Evolutionary conservation across 768 basidiomycete genomes (phyloP).

Genomic region (Lactifluus echinatus): DNA sequence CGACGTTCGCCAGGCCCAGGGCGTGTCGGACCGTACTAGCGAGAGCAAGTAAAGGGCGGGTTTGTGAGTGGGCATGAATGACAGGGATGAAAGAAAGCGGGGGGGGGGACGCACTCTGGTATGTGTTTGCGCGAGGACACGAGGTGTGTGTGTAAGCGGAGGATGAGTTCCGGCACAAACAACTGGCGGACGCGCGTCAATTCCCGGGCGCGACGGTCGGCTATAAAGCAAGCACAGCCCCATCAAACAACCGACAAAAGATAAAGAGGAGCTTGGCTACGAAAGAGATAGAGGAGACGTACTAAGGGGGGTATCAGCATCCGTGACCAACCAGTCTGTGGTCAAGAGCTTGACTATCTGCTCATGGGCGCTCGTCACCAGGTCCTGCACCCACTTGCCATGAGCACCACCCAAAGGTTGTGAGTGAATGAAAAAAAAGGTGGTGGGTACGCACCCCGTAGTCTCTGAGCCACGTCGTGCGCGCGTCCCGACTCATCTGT

Average conservation of each 20-base stretch:
- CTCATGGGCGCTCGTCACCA: conserved; percentile 57
- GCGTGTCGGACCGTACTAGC: conserved; percentile 67
- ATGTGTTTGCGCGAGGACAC: conserved; percentile 53
- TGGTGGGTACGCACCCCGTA: conserved; percentile 52
- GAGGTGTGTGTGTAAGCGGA: conserved; percentile 72
- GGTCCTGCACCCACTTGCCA: conserved; percentile 29
- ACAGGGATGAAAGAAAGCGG: no score
- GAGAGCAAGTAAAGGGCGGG: no score
- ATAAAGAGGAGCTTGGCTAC: no score
- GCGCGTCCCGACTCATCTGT: conserved; percentile 50
- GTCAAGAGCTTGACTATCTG: conserved; percentile 64
- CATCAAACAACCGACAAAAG: no score
- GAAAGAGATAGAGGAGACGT: no score
- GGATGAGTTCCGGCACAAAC: conserved; percentile 82
- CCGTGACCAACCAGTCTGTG: conserved; percentile 65
- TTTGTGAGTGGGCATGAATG: no score
- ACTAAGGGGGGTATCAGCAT: conserved; percentile 30
- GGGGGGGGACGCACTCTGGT: conserved; percentile 64
- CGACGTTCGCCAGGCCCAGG: conserved; percentile 69
- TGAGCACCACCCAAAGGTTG: background rate
- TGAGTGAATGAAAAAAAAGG: background rate
- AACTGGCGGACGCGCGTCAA: conserved; percentile 79
- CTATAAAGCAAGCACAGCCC: no score
- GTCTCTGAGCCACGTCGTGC: conserved; percentile 51
- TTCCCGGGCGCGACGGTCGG: conserved; percentile 51